Conservation (phyloP, 768 basidiomycete genomes). For the Hygrocybe coccinea region DNA sequence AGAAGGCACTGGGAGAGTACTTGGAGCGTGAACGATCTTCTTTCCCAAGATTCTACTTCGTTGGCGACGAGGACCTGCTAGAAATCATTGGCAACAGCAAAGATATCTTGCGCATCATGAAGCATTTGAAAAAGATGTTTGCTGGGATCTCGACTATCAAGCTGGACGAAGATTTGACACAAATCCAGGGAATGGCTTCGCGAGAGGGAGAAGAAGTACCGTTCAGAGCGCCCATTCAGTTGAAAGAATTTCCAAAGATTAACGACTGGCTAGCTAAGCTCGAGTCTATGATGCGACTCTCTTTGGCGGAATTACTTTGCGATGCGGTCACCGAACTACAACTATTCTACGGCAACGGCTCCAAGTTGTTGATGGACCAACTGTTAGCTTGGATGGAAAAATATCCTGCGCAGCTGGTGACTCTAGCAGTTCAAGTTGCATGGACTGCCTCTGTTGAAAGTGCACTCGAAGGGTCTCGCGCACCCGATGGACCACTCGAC, state of each 20-base stretch:
- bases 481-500: slow-evolving; percentile 63
- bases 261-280: slow-evolving; percentile 96
- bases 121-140: slow-evolving; percentile 99
- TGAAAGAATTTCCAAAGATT: slow-evolving; percentile 95
- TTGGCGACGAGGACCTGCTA: slow-evolving; percentile 96
- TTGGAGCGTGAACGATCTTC: slow-evolving; percentile 94
- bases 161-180: slow-evolving; percentile 81
- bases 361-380: slow-evolving; percentile 54
- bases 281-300: slow-evolving; percentile 88
- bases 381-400: slow-evolving; percentile 90
- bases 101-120: slow-evolving; percentile 96
- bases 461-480: slow-evolving; percentile 50
- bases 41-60: slow-evolving; percentile 99
- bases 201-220: slow-evolving; percentile 91
- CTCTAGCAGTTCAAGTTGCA: slow-evolving; percentile 89
- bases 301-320: slow-evolving; percentile 76
- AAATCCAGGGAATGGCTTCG: slow-evolving; percentile 91
- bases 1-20: slow-evolving; percentile 98
- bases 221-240: slow-evolving; percentile 75
- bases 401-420: slow-evolving; percentile 94
- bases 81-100: slow-evolving; percentile 99
- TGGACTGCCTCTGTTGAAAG: slow-evolving; percentile 87
- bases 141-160: slow-evolving; percentile 89
- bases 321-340: slow-evolving; percentile 79
- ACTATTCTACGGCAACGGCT: slow-evolving; percentile 67